Evolutionary conservation across 805 yeast species (phyloP).

Genomic region (Schizosaccharomyces pombe): ASM294v3 CU329670.1:1693001-1693500

Average conservation of each 20-base stretch:
- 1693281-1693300: slow-evolving; percentile 39
- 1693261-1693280: slow-evolving; percentile 59
- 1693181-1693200: slow-evolving; percentile 33
- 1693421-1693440: slow-evolving; percentile 58
- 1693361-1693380: slow-evolving; percentile 50
- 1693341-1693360: slow-evolving; percentile 38
- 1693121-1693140: slow-evolving; percentile 14
- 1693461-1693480: slow-evolving; percentile 37
- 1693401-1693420: slow-evolving; percentile 55
- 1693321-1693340: slow-evolving; percentile 29
- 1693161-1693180: slow-evolving; percentile 47
- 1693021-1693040: slow-evolving; percentile 24
- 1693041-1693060: slow-evolving; percentile 80
- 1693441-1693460: slow-evolving; percentile 32
- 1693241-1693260: slow-evolving; percentile 64
- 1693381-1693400: slow-evolving; percentile 68
- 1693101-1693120: slow-evolving; percentile 20
- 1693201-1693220: slow-evolving; percentile 36
- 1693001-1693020: slow-evolving; percentile 17
- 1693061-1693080: slow-evolving; percentile 34
- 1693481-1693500: slow-evolving; percentile 43
- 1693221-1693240: slow-evolving; percentile 48
- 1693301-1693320: slow-evolving; percentile 61
- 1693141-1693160: slow-evolving; percentile 38
- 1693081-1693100: slow-evolving; percentile 55